A percentile compares a stretch with the other conserved stretches of the same genome.
phyloP scores from a whole-genome alignment of 148 eudicot genomes.

The Chenopodium album region DNA sequence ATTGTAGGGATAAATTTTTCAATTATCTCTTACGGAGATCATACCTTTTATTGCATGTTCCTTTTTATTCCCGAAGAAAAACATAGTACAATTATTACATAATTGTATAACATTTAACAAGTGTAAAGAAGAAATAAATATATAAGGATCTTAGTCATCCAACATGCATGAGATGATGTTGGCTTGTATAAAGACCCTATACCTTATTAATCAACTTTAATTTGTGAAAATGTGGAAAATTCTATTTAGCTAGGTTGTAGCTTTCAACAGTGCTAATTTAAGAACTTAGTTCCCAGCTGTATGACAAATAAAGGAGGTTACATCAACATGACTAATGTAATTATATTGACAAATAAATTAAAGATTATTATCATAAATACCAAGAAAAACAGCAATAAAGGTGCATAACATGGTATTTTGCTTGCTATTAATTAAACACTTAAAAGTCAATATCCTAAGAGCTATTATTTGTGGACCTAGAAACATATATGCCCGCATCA shows the following conservation, averaged over 20 bases:
- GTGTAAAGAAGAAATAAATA: no score
- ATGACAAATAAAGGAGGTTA: neutral
- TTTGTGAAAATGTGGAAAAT: neutral
- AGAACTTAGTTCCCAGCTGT: neutral
- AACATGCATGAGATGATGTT: no score
- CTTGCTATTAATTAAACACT: neutral
- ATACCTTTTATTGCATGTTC: no score
- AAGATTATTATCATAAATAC: neutral
- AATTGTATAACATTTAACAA: no score
- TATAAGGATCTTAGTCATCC: no score
- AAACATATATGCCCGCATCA: neutral
- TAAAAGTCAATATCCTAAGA: neutral
- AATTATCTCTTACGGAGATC: no score
- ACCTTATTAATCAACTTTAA: no score
- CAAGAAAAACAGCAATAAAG: neutral
- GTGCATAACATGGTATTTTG: neutral
- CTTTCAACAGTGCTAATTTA: neutral
- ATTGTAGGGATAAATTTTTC: no score
- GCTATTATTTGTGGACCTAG: neutral
- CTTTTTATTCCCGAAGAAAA: no score
- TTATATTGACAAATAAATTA: neutral
- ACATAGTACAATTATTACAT: no score
- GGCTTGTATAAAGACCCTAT: no score
- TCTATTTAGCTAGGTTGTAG: neutral
- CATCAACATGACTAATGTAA: neutral